These are phyloP conservation scores for Globisporangium mamillatum DNA, from an alignment of 352 stramenopile genomes.

Conservation along the genomic window DNA sequence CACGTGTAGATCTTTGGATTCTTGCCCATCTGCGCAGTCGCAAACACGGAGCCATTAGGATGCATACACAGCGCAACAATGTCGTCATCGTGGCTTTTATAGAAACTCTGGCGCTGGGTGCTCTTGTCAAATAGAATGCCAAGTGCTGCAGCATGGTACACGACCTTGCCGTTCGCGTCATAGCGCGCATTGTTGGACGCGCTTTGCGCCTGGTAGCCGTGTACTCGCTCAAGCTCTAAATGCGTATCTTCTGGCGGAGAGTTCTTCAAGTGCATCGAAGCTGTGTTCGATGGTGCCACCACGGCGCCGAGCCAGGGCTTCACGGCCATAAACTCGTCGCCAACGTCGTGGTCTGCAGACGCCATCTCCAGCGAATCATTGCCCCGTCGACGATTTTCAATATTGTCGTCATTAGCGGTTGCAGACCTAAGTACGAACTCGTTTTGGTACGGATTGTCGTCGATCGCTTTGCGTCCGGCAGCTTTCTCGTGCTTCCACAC, in stretches of 20 bases:
- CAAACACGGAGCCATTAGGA: constrained; percentile 72
- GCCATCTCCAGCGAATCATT: constrained; percentile 32
- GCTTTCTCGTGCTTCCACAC: constrained; percentile 58
- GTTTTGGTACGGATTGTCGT: constrained; percentile 5
- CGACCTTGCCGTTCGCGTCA: constrained; percentile 44
- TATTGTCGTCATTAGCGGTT: not conserved
- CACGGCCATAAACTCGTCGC: constrained; percentile 90
- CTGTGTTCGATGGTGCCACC: constrained; percentile 55
- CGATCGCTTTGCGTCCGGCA: not conserved
- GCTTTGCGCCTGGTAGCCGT: constrained; percentile 77
- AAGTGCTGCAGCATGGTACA: constrained; percentile 80
- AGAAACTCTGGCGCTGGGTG: constrained; percentile 45
- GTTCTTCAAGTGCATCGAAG: constrained; percentile 30
- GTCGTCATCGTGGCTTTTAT: constrained; percentile 80
- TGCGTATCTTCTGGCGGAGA: constrained; percentile 35
- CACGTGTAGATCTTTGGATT: constrained; percentile 83
- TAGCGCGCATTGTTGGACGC: constrained; percentile 79
- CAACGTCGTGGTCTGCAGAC: constrained; percentile 36
- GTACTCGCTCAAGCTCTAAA: constrained; percentile 63
- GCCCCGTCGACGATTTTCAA: constrained; percentile 2
- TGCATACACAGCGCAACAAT: constrained; percentile 80
- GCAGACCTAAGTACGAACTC: not conserved
- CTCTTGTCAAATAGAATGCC: constrained; percentile 64
- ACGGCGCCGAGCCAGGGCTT: constrained; percentile 87
- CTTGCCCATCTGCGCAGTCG: constrained; percentile 87